Evolutionary conservation across 2,329 filamentous ascomycete species (phyloP).

Genomic region (Alternaria arborescens): DNA sequence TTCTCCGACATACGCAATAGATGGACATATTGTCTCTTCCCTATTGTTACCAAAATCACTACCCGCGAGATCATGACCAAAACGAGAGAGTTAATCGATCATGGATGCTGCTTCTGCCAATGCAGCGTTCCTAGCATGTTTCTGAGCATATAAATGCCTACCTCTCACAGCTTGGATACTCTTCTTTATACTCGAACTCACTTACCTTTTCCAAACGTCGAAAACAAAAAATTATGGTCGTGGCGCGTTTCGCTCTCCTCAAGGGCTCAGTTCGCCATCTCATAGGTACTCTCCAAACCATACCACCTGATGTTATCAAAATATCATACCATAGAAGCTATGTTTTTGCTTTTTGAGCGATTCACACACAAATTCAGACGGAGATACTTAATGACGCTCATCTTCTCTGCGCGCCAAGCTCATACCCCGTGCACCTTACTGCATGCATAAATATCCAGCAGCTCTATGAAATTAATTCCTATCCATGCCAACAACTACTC

Average conservation of each 20-base stretch:
- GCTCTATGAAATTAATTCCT: fast-evolving
- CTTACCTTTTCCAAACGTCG: neutral
- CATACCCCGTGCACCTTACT: too few relatives aligned
- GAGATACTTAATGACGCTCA: too few relatives aligned
- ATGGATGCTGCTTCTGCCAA: neutral
- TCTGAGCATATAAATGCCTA: neutral
- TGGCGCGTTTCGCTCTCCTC: too few relatives aligned
- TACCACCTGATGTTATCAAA: too few relatives aligned
- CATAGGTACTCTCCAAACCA: fast-evolving
- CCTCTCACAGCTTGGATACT: fast-evolving
- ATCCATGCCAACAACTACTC: too few relatives aligned
- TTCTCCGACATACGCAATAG: neutral
- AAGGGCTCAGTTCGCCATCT: too few relatives aligned
- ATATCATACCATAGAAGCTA: too few relatives aligned
- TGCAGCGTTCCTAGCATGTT: fast-evolving
- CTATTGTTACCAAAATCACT: neutral
- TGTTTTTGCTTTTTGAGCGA: too few relatives aligned
- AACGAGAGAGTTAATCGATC: neutral
- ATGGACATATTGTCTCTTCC: neutral
- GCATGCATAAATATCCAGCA: too few relatives aligned
- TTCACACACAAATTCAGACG: too few relatives aligned
- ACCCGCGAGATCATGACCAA: neutral
- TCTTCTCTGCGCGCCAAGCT: too few relatives aligned
- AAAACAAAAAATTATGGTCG: too few relatives aligned
- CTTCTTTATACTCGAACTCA: neutral